phyloP scores from a whole-genome alignment of 2,329 filamentous ascomycete species.

The Fusarium robinianum region DNA sequence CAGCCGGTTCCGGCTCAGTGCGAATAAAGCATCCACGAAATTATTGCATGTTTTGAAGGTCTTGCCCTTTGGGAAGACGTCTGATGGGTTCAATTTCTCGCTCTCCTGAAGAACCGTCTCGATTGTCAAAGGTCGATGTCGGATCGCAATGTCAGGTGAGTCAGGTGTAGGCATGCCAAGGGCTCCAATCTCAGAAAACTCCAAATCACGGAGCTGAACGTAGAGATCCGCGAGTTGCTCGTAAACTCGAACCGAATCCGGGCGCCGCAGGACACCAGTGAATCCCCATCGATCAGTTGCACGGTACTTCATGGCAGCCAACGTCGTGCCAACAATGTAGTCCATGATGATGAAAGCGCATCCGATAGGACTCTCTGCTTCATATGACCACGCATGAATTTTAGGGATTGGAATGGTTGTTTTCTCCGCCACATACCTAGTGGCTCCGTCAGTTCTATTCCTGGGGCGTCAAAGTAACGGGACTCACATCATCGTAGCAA shows the following conservation, averaged over 20 bases:
- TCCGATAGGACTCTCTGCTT: no score
- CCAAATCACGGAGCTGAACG: neutral
- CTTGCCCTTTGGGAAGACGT: neutral
- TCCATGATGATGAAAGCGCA: no score
- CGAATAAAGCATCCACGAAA: neutral
- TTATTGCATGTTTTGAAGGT: neutral
- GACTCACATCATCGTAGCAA: conserved; percentile 1
- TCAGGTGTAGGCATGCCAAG: neutral
- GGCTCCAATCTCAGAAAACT: neutral
- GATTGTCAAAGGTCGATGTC: neutral
- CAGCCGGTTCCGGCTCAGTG: neutral
- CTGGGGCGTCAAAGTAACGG: neutral
- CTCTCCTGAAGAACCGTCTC: neutral
- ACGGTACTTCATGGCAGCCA: no score
- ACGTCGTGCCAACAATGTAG: no score
- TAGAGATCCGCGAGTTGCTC: neutral
- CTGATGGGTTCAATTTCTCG: neutral
- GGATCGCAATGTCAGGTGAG: neutral
- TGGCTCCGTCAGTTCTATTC: neutral
- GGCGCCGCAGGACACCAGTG: no score
- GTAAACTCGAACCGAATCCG: no score
- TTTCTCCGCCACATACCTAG: neutral
- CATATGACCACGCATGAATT: no score
- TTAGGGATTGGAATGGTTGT: neutral
- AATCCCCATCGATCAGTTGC: no score